These are phyloP conservation scores for Metschnikowia picachoensis DNA, from an alignment of 805 yeast genomes.

Conservation along the genomic window DNA sequence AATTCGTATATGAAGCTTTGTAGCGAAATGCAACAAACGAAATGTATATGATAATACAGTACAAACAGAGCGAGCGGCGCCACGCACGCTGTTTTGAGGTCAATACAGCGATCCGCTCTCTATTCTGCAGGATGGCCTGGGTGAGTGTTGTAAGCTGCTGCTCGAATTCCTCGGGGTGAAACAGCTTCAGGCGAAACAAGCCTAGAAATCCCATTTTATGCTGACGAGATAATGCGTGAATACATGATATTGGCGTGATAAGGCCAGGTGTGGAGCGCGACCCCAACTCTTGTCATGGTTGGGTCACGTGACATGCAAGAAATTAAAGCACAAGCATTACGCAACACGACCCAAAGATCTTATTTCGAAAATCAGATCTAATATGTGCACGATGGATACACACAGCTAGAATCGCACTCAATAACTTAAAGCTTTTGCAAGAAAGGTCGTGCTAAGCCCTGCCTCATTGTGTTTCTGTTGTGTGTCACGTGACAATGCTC, in stretches of 20 bases:
- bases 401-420: too few relatives aligned
- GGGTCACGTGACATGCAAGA: background rate
- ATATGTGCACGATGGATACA: too few relatives aligned
- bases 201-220: constrained; percentile 17
- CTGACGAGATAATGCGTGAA: too few relatives aligned
- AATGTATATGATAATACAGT: constrained; percentile 22
- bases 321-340: background rate
- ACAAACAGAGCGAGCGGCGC: constrained; percentile 16
- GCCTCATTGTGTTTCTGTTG: too few relatives aligned
- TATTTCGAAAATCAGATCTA: too few relatives aligned
- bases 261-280: too few relatives aligned
- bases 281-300: background rate
- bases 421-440: too few relatives aligned
- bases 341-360: too few relatives aligned
- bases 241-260: too few relatives aligned
- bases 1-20: constrained; percentile 8
- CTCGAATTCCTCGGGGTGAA: constrained; percentile 44
- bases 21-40: constrained; percentile 22
- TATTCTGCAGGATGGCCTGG: constrained; percentile 27
- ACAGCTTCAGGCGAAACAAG: constrained; percentile 19
- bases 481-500: background rate
- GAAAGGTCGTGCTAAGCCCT: too few relatives aligned
- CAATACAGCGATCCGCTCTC: constrained; percentile 21
- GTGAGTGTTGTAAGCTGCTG: constrained; percentile 38
- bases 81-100: constrained; percentile 17